Percentiles rank a stretch among this genome's conserved stretches.
These are phyloP conservation scores for Colletotrichum tofieldiae DNA, from an alignment of 2,329 filamentous ascomycete genomes.

Conservation along the genomic window DNA sequence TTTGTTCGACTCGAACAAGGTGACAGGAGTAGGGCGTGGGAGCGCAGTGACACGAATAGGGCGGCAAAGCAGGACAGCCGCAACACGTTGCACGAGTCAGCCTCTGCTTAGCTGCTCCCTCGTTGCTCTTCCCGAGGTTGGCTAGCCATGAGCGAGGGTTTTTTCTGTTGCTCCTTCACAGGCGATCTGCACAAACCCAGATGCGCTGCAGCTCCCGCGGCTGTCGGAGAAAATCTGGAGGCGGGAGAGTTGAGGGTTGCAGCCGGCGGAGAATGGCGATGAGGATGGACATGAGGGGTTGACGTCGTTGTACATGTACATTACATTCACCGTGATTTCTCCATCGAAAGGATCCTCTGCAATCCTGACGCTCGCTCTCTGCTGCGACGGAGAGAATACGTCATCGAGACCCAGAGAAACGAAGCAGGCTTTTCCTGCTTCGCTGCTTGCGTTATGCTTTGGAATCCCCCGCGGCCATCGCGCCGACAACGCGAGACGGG, in stretches of 20 bases:
- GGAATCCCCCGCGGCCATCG: too few species aligned
- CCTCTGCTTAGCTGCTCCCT: not conserved
- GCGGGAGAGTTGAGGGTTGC: not conserved
- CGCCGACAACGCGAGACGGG: not conserved
- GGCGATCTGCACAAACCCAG: not conserved
- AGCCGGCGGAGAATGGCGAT: not conserved
- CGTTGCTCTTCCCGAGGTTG: not conserved
- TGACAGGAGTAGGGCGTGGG: too few species aligned
- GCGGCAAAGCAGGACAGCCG: too few species aligned
- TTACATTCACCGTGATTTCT: not conserved
- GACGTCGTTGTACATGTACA: too few species aligned
- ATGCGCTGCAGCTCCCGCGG: not conserved
- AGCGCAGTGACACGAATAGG: not conserved
- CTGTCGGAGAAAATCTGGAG: not conserved
- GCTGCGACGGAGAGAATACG: not conserved
- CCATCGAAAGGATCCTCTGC: not conserved
- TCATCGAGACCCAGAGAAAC: slow-evolving; percentile 19
- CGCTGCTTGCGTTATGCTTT: not conserved
- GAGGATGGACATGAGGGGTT: too few species aligned
- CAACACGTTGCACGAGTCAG: not conserved
- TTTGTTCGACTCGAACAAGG: too few species aligned
- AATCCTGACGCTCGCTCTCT: not conserved
- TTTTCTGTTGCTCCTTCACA: not conserved
- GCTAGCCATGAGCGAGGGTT: not conserved
- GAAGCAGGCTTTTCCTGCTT: not conserved